phyloP scores from a whole-genome alignment of 257 asterid species.

The Capsicum baccatum region DNA sequence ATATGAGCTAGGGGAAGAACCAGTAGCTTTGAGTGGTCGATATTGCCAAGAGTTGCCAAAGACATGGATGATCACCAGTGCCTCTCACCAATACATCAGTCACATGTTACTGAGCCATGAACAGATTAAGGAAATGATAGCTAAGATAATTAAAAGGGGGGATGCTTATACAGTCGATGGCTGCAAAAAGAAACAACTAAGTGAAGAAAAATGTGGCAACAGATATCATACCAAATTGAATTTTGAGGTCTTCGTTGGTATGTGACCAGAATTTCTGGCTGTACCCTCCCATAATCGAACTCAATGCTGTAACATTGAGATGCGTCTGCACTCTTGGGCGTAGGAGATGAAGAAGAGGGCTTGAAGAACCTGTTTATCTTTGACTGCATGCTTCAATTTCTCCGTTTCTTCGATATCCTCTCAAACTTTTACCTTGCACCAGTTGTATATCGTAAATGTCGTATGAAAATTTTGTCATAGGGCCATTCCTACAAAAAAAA shows the following conservation, averaged over 20 bases:
- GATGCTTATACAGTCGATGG: constrained; percentile 35
- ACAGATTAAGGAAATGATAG: constrained; percentile 76
- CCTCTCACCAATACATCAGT: constrained; percentile 78
- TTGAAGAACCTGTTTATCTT: constrained; percentile 67
- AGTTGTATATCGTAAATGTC: not conserved
- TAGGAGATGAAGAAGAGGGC: constrained; percentile 35
- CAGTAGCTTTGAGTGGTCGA: constrained; percentile 61
- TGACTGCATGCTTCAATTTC: constrained; percentile 51
- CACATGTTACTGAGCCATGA: constrained; percentile 76
- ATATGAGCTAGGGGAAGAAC: constrained; percentile 65
- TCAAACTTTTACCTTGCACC: not conserved
- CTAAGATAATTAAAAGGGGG: constrained; percentile 58
- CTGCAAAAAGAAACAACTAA: not conserved
- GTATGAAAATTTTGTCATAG: not conserved
- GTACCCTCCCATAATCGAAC: constrained; percentile 5
- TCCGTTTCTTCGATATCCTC: not conserved
- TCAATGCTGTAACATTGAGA: constrained; percentile 26
- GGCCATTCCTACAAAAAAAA: not conserved
- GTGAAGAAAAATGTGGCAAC: not conserved
- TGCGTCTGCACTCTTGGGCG: constrained; percentile 1
- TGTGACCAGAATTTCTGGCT: constrained; percentile 17
- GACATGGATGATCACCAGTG: constrained; percentile 87
- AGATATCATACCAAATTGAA: not conserved
- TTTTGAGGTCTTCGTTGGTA: constrained; percentile 21
- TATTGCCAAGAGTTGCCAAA: constrained; percentile 70